These are phyloP conservation scores for Termitomyces sp. DNA, from an alignment of 768 basidiomycete genomes.

Conservation along the genomic window DNA sequence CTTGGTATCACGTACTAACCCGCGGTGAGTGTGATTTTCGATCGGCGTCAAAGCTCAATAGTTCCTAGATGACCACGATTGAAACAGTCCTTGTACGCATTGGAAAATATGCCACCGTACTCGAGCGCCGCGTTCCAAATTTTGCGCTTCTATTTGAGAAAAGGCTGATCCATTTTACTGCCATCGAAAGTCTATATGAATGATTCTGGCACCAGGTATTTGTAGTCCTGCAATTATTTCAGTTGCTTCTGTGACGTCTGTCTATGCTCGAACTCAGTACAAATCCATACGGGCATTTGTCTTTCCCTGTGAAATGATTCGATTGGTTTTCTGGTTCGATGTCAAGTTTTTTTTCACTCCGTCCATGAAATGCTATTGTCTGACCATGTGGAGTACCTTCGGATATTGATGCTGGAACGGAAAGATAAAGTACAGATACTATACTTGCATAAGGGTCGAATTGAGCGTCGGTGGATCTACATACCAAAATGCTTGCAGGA, in stretches of 20 bases:
- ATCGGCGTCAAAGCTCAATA: background rate
- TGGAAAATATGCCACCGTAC: background rate
- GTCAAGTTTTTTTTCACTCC: background rate
- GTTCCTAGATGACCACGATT: background rate
- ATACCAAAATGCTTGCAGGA: background rate
- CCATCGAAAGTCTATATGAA: background rate
- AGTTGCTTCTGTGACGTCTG: background rate
- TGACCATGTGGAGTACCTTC: background rate
- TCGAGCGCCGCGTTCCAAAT: background rate
- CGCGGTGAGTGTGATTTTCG: background rate
- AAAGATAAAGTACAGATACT: background rate
- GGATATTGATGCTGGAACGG: background rate
- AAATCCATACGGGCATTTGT: no score
- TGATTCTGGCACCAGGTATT: background rate
- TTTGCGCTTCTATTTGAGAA: background rate
- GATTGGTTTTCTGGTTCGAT: no score
- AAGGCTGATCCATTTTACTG: background rate
- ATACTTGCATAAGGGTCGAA: background rate
- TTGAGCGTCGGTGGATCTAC: background rate
- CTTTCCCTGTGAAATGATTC: no score
- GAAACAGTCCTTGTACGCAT: background rate
- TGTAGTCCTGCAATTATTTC: background rate
- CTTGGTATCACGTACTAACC: no score
- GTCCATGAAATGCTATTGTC: background rate
- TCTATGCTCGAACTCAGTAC: background rate